Evolutionary conservation across 768 basidiomycete species (phyloP).

Genomic region (Artomyces pyxidatus): DNA sequence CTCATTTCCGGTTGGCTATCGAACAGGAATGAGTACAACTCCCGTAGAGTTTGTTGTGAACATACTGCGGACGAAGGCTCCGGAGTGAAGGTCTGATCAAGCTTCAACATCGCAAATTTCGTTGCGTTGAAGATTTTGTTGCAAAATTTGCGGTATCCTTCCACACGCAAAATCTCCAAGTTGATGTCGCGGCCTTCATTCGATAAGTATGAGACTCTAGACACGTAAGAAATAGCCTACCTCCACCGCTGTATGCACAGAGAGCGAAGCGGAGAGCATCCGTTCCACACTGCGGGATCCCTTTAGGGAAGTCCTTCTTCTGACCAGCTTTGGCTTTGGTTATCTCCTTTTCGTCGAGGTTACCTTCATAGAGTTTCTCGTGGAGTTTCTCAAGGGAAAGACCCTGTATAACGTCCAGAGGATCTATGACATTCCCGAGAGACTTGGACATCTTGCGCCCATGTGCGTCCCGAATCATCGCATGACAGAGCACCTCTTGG

Average conservation of each 20-base stretch:
- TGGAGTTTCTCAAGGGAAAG: conserved; percentile 72
- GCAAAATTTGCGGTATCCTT: conserved; percentile 99
- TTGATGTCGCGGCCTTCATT: conserved; percentile 88
- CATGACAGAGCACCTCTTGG: conserved; percentile 92
- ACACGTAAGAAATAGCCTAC: conserved; percentile 29
- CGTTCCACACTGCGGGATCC: conserved; percentile 97
- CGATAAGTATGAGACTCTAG: not conserved
- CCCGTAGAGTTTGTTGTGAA: conserved; percentile 9
- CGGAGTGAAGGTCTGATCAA: conserved; percentile 80
- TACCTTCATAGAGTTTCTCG: conserved; percentile 80
- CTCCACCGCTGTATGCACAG: conserved; percentile 89
- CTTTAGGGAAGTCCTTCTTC: conserved; percentile 98
- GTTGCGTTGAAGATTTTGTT: conserved; percentile 99
- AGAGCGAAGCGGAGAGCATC: conserved; percentile 94
- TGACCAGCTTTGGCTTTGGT: conserved; percentile 86
- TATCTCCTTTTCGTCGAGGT: conserved; percentile 90
- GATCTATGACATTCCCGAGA: conserved; percentile 96
- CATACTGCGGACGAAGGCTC: conserved; percentile 56
- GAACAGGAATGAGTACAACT: conserved; percentile 1
- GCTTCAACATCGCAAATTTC: conserved; percentile 97
- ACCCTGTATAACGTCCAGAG: conserved; percentile 90
- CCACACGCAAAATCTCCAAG: conserved; percentile 89
- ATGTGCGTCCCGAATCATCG: conserved; percentile 98
- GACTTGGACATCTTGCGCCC: conserved; percentile 99
- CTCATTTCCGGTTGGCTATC: conserved; percentile 81